phyloP scores from a whole-genome alignment of 192 early-diverging fungal species.

The Rhizophlyctis rosea region DNA sequence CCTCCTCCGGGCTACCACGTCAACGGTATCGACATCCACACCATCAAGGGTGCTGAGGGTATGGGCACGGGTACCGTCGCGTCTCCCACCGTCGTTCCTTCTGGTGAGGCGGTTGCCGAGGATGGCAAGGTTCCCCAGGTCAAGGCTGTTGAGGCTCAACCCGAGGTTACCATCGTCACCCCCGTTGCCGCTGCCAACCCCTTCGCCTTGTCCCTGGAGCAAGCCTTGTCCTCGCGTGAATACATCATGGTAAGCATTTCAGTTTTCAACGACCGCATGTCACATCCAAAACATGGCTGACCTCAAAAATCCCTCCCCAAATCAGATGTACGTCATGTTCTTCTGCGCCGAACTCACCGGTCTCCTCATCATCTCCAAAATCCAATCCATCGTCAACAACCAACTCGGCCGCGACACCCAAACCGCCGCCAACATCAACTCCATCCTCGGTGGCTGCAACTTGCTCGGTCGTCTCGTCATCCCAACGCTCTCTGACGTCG shows the following conservation, averaged over 20 bases:
- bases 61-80: neutral
- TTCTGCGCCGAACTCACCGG: slow-evolving; percentile 50
- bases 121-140: neutral
- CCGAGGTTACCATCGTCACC: slow-evolving; percentile 6
- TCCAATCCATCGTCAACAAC: slow-evolving; percentile 32
- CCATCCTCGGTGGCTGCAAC: slow-evolving; percentile 31
- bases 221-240: slow-evolving; percentile 29
- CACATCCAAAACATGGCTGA: too few species aligned
- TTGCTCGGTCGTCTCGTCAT: slow-evolving; percentile 32
- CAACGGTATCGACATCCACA: slow-evolving; percentile 58
- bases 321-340: slow-evolving; percentile 43
- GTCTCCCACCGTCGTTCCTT: too few species aligned
- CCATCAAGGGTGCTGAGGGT: slow-evolving; percentile 36
- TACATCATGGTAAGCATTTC: too few species aligned
- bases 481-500: slow-evolving; percentile 34
- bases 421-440: slow-evolving; percentile 34
- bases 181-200: neutral
- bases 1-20: slow-evolving; percentile 59
- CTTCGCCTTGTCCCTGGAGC: slow-evolving; percentile 25
- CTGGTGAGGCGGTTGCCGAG: too few species aligned
- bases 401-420: slow-evolving; percentile 24
- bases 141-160: neutral
- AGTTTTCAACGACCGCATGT: too few species aligned
- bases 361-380: slow-evolving; percentile 43
- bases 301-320: too few species aligned